Evolutionary conservation across 192 early-diverging fungal genomes (phyloP).

Genomic region (Coemansia reversa): DNA sequence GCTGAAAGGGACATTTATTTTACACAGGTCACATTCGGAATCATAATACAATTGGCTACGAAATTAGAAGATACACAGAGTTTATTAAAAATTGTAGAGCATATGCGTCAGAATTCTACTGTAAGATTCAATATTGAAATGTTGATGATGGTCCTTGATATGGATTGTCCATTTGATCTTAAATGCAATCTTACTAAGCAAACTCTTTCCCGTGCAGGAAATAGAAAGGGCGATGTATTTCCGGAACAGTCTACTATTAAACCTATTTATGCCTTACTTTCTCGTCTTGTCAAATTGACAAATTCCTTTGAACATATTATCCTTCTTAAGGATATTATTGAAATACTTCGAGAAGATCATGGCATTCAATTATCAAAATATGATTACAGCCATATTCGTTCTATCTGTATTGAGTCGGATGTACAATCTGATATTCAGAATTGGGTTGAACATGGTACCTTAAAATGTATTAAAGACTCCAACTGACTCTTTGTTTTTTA

Average conservation of each 20-base stretch:
- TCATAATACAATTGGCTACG: conserved; percentile 5
- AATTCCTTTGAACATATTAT: neutral
- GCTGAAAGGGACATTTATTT: conserved; percentile 8
- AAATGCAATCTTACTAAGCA: conserved; percentile 8
- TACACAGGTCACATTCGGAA: conserved; percentile 16
- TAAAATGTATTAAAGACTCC: neutral
- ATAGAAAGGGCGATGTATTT: neutral
- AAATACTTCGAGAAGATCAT: neutral
- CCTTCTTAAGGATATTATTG: neutral
- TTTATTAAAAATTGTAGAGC: neutral
- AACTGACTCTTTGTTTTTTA: neutral
- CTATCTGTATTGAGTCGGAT: no score
- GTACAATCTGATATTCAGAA: no score
- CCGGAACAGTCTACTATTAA: neutral
- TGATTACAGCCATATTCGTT: no score
- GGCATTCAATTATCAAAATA: neutral
- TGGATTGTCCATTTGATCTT: neutral
- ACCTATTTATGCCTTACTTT: neutral
- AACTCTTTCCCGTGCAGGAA: neutral
- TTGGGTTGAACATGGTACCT: no score
- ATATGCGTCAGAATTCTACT: conserved; percentile 9
- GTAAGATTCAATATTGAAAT: conserved; percentile 24
- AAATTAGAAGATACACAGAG: conserved; percentile 2
- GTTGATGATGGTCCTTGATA: conserved; percentile 14
- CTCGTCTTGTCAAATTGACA: neutral